Evolutionary conservation across 2,329 filamentous ascomycete genomes (phyloP).

Genomic region (Ceratocystis ficicola): DNA sequence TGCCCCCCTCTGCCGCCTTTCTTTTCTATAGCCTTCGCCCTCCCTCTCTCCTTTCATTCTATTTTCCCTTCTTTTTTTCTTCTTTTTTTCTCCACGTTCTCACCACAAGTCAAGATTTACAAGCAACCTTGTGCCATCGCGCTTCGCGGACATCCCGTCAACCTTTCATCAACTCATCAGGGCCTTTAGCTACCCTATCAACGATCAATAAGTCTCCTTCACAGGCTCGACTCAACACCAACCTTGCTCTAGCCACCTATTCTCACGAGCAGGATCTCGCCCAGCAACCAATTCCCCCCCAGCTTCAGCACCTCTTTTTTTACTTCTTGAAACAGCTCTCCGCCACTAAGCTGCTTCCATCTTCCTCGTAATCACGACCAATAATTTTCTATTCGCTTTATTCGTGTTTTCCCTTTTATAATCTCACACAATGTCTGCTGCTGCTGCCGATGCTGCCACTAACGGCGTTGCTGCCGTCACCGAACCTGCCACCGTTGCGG

Average conservation of each 20-base stretch:
- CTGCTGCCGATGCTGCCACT: conserved; percentile 25
- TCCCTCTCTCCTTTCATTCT: conserved; percentile 27
- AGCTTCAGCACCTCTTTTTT: conserved; percentile 8
- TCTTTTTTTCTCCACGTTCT: conserved; percentile 27
- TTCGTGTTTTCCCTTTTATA: conserved; percentile 51
- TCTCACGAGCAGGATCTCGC: conserved; percentile 22
- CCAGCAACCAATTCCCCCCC: conserved; percentile 11
- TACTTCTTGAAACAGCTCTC: background rate
- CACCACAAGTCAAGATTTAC: conserved; percentile 32
- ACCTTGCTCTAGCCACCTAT: conserved; percentile 22
- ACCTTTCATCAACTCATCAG: conserved; percentile 47
- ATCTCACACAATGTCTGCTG: conserved; percentile 69
- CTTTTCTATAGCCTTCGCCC: conserved; percentile 20
- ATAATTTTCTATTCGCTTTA: conserved; percentile 41
- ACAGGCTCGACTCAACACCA: conserved; percentile 21
- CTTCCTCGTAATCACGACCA: conserved; percentile 5
- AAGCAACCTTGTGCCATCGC: conserved; percentile 24
- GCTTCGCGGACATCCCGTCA: conserved; percentile 32
- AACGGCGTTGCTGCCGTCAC: conserved; percentile 17
- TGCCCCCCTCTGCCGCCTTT: conserved; percentile 7
- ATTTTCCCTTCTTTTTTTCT: conserved; percentile 15
- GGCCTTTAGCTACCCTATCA: conserved; percentile 79
- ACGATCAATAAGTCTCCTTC: conserved; percentile 21
- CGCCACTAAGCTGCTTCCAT: background rate
- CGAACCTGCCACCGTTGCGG: conserved; percentile 29